These are phyloP conservation scores for Prunus persica DNA, from an alignment of 306 rosid species.

Conservation along the genomic window Prunus_persica_NCBIv2 NC_034014.1:23759001-23759500, in stretches of 20 bases:
- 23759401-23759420: conserved; percentile 86
- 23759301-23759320: neutral
- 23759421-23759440: conserved; percentile 60
- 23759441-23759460: conserved; percentile 60
- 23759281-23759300: neutral
- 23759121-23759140: conserved; percentile 51
- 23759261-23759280: neutral
- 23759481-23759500: conserved; percentile 79
- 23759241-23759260: neutral
- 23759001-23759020: conserved; percentile 21
- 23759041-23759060: conserved; percentile 93
- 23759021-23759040: conserved; percentile 68
- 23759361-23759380: conserved; percentile 51
- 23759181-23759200: neutral
- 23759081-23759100: conserved; percentile 76
- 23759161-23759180: neutral
- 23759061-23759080: conserved; percentile 89
- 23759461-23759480: conserved; percentile 65
- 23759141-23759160: neutral
- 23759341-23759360: neutral
- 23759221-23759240: neutral
- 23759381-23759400: conserved; percentile 98
- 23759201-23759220: too few relatives aligned
- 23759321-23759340: neutral
- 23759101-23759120: conserved; percentile 77